These are phyloP conservation scores for Globisporangium spiculum DNA, from an alignment of 352 stramenopile genomes.

Conservation along the genomic window DNA sequence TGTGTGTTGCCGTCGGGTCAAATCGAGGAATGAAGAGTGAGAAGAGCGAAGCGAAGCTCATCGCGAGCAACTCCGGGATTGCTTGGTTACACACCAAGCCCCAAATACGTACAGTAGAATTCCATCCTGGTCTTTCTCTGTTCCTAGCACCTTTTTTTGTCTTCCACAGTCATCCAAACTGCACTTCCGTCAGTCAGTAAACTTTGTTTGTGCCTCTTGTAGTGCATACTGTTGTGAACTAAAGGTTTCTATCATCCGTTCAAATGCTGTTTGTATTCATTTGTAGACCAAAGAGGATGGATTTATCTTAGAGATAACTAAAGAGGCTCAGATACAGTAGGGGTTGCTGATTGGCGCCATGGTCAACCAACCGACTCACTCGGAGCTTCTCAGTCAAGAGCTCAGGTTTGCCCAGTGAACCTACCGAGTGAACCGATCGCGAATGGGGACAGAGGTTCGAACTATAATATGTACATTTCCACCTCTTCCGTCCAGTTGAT, in stretches of 20 bases:
- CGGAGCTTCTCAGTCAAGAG: background rate
- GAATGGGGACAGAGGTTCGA: no score
- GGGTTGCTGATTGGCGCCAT: background rate
- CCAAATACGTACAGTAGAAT: background rate
- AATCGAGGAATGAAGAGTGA: slow-evolving; percentile 9
- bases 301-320: background rate
- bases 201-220: background rate
- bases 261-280: no score
- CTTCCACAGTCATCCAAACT: background rate
- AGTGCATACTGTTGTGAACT: background rate
- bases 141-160: background rate
- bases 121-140: background rate
- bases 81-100: background rate
- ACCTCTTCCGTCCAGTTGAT: background rate
- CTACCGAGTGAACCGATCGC: background rate
- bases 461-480: background rate
- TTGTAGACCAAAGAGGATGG: background rate
- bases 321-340: background rate
- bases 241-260: background rate
- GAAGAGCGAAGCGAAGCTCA: background rate
- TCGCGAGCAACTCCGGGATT: background rate
- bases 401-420: background rate
- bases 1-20: background rate
- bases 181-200: background rate
- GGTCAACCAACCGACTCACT: background rate